Conservation (phyloP, 306 rosid species). For the Cicer cuneatum region DNA sequence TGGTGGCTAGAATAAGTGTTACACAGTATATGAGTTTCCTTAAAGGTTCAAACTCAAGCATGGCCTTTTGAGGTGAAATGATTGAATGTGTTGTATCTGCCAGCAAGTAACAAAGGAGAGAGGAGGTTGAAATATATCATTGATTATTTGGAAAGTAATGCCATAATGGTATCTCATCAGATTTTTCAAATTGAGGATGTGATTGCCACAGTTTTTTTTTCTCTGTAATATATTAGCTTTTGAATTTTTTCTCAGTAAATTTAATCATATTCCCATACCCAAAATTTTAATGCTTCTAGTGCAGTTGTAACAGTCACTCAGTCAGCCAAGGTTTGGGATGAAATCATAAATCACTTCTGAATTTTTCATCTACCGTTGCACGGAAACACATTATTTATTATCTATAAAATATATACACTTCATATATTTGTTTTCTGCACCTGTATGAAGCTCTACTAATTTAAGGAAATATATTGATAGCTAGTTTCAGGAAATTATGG, state of each 20-base stretch:
- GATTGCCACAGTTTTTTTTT: slow-evolving; percentile 34
- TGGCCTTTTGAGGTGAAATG: slow-evolving; percentile 25
- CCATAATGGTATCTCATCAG: slow-evolving; percentile 45
- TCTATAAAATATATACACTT: not conserved
- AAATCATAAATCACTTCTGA: not conserved
- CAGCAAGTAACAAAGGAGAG: slow-evolving; percentile 18
- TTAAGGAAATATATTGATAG: no score
- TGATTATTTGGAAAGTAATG: slow-evolving; percentile 41
- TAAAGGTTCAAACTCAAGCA: slow-evolving; percentile 33
- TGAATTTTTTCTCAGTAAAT: slow-evolving; percentile 32
- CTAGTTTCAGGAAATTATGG: no score
- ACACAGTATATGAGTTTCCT: slow-evolving; percentile 22
- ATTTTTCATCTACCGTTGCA: not conserved
- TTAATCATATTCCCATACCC: slow-evolving; percentile 27
- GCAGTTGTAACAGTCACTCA: not conserved
- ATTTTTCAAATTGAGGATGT: slow-evolving; percentile 32
- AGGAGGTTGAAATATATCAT: slow-evolving; percentile 27
- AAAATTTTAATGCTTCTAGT: slow-evolving; percentile 10
- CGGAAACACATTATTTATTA: not conserved
- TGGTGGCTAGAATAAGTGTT: slow-evolving; percentile 65
- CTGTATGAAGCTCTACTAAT: no score
- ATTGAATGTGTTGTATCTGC: slow-evolving; percentile 31
- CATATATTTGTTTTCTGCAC: not conserved
- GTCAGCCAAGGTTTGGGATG: not conserved
- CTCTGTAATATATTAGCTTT: slow-evolving; percentile 33